Percentiles rank a stretch among this genome's conserved stretches.
Evolutionary conservation across 2,329 filamentous ascomycete genomes (phyloP).

Genomic region (Trichocomaceae sp.): DNA sequence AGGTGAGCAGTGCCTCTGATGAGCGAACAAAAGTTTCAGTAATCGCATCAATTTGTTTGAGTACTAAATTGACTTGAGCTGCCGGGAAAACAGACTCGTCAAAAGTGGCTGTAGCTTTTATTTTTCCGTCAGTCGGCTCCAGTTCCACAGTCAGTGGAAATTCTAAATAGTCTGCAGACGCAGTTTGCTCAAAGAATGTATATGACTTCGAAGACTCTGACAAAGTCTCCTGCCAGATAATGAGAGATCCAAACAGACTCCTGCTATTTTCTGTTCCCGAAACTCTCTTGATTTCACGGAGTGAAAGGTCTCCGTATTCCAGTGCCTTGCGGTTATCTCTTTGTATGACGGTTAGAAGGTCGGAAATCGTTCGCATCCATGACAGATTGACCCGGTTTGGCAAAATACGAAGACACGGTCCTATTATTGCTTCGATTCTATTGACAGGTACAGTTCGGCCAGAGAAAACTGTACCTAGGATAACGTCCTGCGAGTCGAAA

Average conservation of each 20-base stretch:
- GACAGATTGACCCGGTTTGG: constrained; percentile 62
- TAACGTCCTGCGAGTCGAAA: constrained; percentile 57
- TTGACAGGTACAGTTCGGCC: constrained; percentile 67
- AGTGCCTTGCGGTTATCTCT: constrained; percentile 59
- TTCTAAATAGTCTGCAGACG: constrained; percentile 65
- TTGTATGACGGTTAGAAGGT: constrained; percentile 61
- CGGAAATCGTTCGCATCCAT: constrained; percentile 46
- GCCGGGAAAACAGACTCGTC: constrained; percentile 49
- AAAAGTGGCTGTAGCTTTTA: constrained; percentile 51
- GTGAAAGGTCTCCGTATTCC: constrained; percentile 55
- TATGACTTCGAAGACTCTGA: constrained; percentile 27
- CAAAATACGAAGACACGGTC: constrained; percentile 71
- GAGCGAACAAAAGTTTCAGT: constrained; percentile 38
- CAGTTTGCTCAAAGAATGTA: constrained; percentile 48
- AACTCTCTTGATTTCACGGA: constrained; percentile 62
- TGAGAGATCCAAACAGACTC: constrained; percentile 66
- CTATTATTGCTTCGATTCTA: constrained; percentile 65
- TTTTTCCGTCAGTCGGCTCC: constrained; percentile 51
- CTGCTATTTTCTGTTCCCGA: constrained; percentile 48
- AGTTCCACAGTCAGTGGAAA: constrained; percentile 71
- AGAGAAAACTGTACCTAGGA: constrained; percentile 74
- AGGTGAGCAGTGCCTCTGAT: constrained; percentile 27
- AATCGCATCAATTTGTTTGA: constrained; percentile 56
- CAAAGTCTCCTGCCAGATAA: constrained; percentile 77
- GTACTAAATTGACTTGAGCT: constrained; percentile 51